Conservation (phyloP, 1,139 yeast species). For the Debaryomyces sp. region DNA sequence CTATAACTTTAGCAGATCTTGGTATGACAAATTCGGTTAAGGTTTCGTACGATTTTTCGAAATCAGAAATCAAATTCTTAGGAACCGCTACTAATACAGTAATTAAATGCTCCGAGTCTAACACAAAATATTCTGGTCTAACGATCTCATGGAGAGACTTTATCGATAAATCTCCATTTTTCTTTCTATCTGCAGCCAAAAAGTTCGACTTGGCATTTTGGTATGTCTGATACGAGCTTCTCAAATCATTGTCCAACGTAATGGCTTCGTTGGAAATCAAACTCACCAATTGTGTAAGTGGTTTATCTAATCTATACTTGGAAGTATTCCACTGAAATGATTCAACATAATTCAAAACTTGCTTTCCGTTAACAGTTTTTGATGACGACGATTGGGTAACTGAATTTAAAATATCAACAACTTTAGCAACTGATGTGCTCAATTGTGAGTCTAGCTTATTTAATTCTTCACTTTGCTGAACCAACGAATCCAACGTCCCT, state of each 20-base stretch:
- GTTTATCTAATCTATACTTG: conserved; percentile 82
- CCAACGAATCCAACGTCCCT: conserved; percentile 91
- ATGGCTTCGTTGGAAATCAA: conserved; percentile 75
- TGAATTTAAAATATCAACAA: conserved; percentile 66
- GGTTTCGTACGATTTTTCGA: conserved; percentile 72
- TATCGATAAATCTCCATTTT: conserved; percentile 90
- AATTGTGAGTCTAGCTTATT: conserved; percentile 78
- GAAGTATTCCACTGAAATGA: conserved; percentile 84
- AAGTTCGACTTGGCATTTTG: conserved; percentile 82
- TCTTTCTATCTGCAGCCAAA: conserved; percentile 87
- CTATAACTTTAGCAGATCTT: conserved; percentile 72
- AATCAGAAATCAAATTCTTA: conserved; percentile 58
- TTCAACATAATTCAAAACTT: conserved; percentile 66
- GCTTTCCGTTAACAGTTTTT: conserved; percentile 44
- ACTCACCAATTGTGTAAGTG: conserved; percentile 75
- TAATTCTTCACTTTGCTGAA: conserved; percentile 88
- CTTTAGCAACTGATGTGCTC: conserved; percentile 66
- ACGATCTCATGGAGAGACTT: conserved; percentile 90
- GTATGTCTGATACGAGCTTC: conserved; percentile 68
- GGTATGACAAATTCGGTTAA: conserved; percentile 86
- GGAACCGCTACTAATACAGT: conserved; percentile 90
- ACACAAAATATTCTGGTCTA: conserved; percentile 78
- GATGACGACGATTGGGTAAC: conserved; percentile 44
- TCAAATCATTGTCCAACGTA: conserved; percentile 81
- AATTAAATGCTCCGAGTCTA: conserved; percentile 81